Base-by-base conservation (phyloP, 2,329 filamentous ascomycete species). In the Ilyonectria sp. region DNA sequence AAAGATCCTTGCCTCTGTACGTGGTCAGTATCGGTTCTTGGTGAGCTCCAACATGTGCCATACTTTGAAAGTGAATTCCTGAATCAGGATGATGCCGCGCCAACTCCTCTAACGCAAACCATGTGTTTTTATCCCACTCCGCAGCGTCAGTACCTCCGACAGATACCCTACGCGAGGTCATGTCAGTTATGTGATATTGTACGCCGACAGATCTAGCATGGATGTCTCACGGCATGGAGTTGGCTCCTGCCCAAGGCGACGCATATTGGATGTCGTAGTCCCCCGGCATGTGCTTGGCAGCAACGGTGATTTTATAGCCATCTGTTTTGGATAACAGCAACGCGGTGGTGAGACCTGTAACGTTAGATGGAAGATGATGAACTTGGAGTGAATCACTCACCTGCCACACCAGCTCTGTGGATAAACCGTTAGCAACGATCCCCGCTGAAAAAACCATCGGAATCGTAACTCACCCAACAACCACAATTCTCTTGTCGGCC, bases 231-330 rank as follows among this genome's bases (percentile, higher is more conserved):
- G 62, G 62, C 55, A 65, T 49, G 40, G 53, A 55, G 33, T 58
- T 60, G 4, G 62, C 62, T 13, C 62, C 62, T 10, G 62, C 62
- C 47, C 57, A 40, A 26, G 62, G 62, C 33, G 55, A 60, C 6
- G 62, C 62, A 40, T 65, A 65, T 50, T 65, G 40, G 21, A 65
- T 65, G 31, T 65, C 62, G 54, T 65, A 65, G 15, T 65, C 62
- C 13, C 62, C 62, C 3, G 62, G 62, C 62, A 65, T 65, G 56
- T 65, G 62, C 49, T 60, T 65, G 44, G 62, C 62, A 23, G 44
- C 29, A 29, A 65, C 49, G 6, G 62, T 65, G 31, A 65, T 47
- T 33, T 65, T 44, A 53, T 65, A 60, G 29, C 23, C 19, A 29
- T 56, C n/a, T 15, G 49, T 65, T 54, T 60, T 65, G 31, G 62